Conservation (phyloP, 306 rosid genomes). For the Inga leiocalycina region DNA sequence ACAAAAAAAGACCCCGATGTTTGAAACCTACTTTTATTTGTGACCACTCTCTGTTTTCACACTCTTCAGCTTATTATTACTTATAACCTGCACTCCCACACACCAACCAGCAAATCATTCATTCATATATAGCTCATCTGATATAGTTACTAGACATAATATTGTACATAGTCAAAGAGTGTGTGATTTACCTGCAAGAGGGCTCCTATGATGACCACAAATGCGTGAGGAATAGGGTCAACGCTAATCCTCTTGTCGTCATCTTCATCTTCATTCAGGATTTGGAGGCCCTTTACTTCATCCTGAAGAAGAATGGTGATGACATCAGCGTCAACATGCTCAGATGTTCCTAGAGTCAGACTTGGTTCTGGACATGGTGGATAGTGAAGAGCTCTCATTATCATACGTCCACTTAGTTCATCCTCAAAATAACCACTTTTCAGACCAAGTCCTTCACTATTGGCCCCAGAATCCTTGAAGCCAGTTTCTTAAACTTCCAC, state of each 20-base stretch:
- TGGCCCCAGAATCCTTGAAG: not conserved
- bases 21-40: conserved; percentile 45
- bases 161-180: not conserved
- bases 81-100: conserved; percentile 30
- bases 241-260: too few relatives aligned
- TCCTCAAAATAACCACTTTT: conserved; percentile 10
- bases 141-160: not conserved
- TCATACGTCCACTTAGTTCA: not conserved
- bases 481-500: conserved; percentile 6
- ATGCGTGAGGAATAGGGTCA: too few relatives aligned
- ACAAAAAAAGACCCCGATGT: conserved; percentile 30
- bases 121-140: not conserved
- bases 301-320: conserved; percentile 38
- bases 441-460: conserved; percentile 3
- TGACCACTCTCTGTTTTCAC: conserved; percentile 63
- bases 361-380: conserved; percentile 38
- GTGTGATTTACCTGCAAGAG: too few relatives aligned
- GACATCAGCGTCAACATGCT: conserved; percentile 36
- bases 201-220: too few relatives aligned
- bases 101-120: not conserved
- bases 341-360: conserved; percentile 27
- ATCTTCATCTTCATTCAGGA: not conserved
- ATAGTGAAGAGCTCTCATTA: not conserved
- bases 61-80: conserved; percentile 51
- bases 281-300: conserved; percentile 35